These are phyloP conservation scores for Pythium phragmitis DNA, from an alignment of 352 stramenopile genomes.

Conservation along the genomic window DNA sequence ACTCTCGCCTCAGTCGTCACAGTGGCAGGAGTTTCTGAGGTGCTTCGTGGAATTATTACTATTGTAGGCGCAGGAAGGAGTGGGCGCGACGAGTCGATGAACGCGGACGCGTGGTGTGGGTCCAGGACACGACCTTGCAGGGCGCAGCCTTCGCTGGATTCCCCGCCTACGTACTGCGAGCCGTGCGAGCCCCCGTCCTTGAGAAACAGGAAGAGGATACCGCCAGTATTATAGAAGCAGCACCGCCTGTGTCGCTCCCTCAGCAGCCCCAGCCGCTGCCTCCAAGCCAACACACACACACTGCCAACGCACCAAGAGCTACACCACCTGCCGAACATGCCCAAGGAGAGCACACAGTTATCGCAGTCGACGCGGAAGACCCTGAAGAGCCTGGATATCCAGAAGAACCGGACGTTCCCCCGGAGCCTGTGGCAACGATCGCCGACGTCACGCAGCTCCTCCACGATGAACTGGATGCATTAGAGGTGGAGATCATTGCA, in stretches of 20 bases:
- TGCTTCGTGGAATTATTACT: background rate
- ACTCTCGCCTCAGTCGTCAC: too few relatives aligned
- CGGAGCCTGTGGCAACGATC: background rate
- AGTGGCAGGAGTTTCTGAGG: too few relatives aligned
- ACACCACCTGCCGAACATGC: background rate
- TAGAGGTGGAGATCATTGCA: background rate
- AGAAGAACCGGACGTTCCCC: too few relatives aligned
- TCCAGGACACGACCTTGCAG: background rate
- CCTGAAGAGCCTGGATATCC: too few relatives aligned
- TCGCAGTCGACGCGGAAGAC: background rate
- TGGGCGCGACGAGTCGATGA: conserved; percentile 13
- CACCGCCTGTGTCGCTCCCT: background rate
- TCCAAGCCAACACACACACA: background rate
- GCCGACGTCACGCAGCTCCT: background rate
- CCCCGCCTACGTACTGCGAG: conserved; percentile 12
- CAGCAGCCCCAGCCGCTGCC: background rate
- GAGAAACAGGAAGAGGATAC: background rate
- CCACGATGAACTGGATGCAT: background rate
- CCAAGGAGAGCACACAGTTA: background rate
- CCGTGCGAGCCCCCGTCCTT: background rate
- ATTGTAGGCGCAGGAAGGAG: conserved; percentile 17
- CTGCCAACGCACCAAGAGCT: background rate
- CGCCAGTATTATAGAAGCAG: too few relatives aligned
- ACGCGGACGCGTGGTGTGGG: conserved; percentile 10
- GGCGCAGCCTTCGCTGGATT: background rate